These are phyloP conservation scores for Microsporum ferrugineum DNA, from an alignment of 2,329 filamentous ascomycete species.

Conservation along the genomic window DNA sequence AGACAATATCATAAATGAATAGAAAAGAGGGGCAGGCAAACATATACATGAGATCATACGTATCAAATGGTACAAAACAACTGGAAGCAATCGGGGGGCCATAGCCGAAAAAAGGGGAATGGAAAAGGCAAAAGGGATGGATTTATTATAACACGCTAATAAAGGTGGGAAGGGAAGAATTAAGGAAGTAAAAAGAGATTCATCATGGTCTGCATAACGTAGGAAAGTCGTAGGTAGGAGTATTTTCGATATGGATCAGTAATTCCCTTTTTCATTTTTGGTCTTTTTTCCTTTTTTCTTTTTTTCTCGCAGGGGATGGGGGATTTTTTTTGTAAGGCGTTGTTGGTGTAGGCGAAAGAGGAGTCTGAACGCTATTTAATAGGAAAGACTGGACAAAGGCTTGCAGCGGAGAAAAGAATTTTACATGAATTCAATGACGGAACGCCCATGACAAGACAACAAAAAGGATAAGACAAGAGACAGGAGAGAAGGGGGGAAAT, in stretches of 20 bases:
- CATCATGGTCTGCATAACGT: not conserved
- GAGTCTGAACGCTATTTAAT: not conserved
- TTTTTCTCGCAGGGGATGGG: not conserved
- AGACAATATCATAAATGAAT: not conserved
- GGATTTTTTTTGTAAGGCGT: not conserved
- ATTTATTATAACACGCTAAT: too few species aligned
- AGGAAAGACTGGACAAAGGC: not conserved
- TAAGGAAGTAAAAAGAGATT: not conserved
- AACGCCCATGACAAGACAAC: not conserved
- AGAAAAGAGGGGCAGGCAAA: not conserved
- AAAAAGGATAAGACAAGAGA: not conserved
- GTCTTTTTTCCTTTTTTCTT: not conserved
- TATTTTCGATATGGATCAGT: not conserved
- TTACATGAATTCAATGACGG: constrained; percentile 11
- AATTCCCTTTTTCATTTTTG: not conserved
- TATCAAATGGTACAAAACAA: not conserved
- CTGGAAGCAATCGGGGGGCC: not conserved
- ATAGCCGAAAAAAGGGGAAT: constrained; percentile 2
- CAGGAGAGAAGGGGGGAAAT: constrained; percentile 2
- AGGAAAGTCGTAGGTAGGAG: not conserved
- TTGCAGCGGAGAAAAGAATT: not conserved
- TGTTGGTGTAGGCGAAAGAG: not conserved
- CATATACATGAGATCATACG: not conserved
- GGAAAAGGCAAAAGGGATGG: not conserved
- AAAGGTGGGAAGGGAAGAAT: not conserved